Conservation (phyloP, 140 eudicot genomes). For the Anethum foeniculum region DNA sequence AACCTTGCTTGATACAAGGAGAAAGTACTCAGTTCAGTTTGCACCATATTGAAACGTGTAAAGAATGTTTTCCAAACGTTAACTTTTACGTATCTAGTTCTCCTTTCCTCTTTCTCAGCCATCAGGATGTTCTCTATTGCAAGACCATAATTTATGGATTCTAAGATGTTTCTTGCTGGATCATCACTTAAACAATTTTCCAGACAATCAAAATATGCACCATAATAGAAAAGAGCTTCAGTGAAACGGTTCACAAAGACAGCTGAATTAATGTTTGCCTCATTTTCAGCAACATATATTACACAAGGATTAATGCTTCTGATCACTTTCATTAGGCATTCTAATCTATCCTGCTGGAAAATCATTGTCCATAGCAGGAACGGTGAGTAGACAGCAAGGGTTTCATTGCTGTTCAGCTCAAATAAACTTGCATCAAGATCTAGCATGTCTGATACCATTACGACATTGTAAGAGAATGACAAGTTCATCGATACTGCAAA, state of each 20-base stretch:
- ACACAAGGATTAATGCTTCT: constrained; percentile 16
- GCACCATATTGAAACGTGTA: not conserved
- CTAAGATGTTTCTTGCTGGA: not conserved
- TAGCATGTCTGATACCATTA: constrained; percentile 13
- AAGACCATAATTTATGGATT: constrained; percentile 3
- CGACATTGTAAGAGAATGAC: constrained; percentile 11
- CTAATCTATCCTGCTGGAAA: not conserved
- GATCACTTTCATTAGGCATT: constrained; percentile 12
- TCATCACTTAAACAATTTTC: constrained; percentile 9
- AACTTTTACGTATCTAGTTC: constrained; percentile 13
- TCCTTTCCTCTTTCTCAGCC: constrained; percentile 17
- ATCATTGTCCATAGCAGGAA: constrained; percentile 1
- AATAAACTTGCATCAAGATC: constrained; percentile 19
- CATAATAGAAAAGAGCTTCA: constrained; percentile 14
- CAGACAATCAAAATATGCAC: constrained; percentile 15
- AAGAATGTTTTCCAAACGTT: constrained; percentile 20
- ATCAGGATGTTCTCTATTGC: constrained; percentile 13
- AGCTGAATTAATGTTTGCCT: constrained; percentile 21
- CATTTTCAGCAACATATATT: constrained; percentile 14
- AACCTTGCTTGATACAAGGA: constrained; percentile 21
- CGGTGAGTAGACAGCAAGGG: constrained; percentile 10
- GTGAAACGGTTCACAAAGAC: constrained; percentile 19
- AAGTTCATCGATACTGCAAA: constrained; percentile 18
- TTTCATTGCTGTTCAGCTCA: constrained; percentile 5
- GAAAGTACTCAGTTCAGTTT: constrained; percentile 9